A percentile compares a stretch with the other conserved stretches of the same genome.
Evolutionary conservation across 345 rosid species (phyloP).

Genomic region (Corymbia maculata): DNA sequence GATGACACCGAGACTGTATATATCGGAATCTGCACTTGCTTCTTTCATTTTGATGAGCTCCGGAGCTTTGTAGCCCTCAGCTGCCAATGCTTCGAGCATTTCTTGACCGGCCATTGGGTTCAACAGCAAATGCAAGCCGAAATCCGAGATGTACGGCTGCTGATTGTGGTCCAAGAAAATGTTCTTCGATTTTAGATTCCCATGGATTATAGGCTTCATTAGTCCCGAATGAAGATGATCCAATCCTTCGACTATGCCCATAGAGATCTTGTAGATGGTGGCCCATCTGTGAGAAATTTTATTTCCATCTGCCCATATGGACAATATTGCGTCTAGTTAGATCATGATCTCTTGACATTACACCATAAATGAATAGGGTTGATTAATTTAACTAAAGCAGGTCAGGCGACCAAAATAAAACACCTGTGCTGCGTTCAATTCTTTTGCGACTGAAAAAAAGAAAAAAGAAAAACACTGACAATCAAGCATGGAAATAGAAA

Average conservation of each 20-base stretch:
- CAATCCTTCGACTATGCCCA: conserved; percentile 62
- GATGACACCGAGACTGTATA: conserved; percentile 69
- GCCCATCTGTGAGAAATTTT: conserved; percentile 51
- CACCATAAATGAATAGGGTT: neutral
- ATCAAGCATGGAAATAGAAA: neutral
- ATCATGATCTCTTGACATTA: neutral
- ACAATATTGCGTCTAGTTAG: neutral
- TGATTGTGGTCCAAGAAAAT: conserved; percentile 46
- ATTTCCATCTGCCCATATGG: conserved; percentile 33
- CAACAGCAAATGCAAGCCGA: conserved; percentile 55
- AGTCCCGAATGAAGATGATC: conserved; percentile 71
- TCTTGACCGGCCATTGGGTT: conserved; percentile 59
- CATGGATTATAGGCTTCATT: conserved; percentile 62
- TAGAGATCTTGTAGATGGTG: conserved; percentile 37
- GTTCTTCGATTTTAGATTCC: conserved; percentile 82
- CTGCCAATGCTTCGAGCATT: conserved; percentile 65
- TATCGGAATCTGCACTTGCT: conserved; percentile 55
- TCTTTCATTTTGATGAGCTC: conserved; percentile 92
- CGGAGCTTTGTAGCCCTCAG: conserved; percentile 87
- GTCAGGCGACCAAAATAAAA: neutral
- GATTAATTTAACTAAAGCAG: neutral
- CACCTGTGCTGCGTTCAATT: neutral
- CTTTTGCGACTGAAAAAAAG: neutral
- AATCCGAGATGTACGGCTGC: conserved; percentile 60
- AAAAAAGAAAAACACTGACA: neutral